Evolutionary conservation across 768 basidiomycete species (phyloP), one percentile per base, ranked within the genome.

Genomic region (Austroboletus eburneus): DNA sequence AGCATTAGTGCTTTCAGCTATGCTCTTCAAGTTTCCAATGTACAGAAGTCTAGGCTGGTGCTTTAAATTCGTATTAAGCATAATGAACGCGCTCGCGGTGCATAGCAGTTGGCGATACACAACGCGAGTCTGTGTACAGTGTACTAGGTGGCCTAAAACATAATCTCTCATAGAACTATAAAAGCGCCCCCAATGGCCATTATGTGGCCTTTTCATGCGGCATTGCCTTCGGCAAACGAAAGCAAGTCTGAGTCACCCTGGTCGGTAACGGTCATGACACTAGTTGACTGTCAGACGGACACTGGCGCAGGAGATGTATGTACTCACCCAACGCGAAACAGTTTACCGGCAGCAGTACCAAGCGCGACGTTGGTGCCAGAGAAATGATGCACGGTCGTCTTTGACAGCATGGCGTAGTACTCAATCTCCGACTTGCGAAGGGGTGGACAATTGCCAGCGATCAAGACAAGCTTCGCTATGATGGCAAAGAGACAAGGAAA

Each of bases 331-430:
- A 98, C 95, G 58, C 94, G 92, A 90, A 97, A 99, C 57, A 98
- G 85, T 75, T 94, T 95, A 69, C 96, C 96, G 49, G 96, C 94
- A 69, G 96, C 96, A 42, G 96, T 99, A 48, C 96, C 96, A 55
- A 99, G 87, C 50, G 95, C 90, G 59, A 98, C 92, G 68, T 99
- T 99, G 54, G 93, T 93, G 55, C 96, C 96, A 55, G 83, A 78
- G 70, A 96, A 99, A 76, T 98, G 94, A 75, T 98, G 96, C 47
- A 98, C 95, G 48, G 89, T 83, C 48, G 95, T 98, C 79, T 99
- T 99, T 58, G 93, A 96, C 68, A 99, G 80, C 94, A 96, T 96
- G 74, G 93, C 96, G 68, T 98, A 99, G 79, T 98, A 99, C 78
- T 99, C 96, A 49, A 99, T 80, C 79, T 99, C 96, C 51, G 95